Evolutionary conservation across 225 moss, liverwort and hornwort genomes (phyloP), one percentile per base, ranked within the genome.

Genomic region (Straminergon stramineum): DNA sequence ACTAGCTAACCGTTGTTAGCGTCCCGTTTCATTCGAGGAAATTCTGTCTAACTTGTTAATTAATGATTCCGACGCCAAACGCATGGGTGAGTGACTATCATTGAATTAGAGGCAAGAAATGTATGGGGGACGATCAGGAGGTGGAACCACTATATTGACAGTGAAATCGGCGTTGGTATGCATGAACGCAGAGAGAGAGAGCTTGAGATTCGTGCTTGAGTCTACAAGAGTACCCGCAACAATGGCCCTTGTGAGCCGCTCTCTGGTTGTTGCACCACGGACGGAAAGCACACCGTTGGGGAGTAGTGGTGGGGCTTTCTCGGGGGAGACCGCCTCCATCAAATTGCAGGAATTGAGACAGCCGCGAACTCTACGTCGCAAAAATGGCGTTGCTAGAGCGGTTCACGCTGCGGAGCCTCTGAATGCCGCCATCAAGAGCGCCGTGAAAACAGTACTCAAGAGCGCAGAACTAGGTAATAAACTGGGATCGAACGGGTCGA

Each of bases 341-440:
- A 91, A 76, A 26, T 53, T 73, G 41, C 85, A 32, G 89, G 55
- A 79, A 37, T 64, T 73, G 80, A 80, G 80, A 13, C 74, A 74
- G 56, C 35, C 88, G n/a, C 91, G 61, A 76, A 68, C 86, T 76
- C 67, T 60, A 1, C 75, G 45, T 52, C 65, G 76, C 89, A 83
- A 75, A 31, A 79, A 75, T 85, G 85, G 81, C 81, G 74, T 82
- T 66, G 66, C 86, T 6, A 89, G 88, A 83, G 91, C 91, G 79
- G 83, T 91, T 53, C 91, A 91, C 45, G 91, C 91, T 37, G 89
- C 89, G 24, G 89, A 91, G 77, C 91, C 91, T 83, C 22, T 88
- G 35, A 91, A 88, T 45, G 88, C 84, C 21, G 78, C 70, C 51
- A 62, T 88, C 88, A 84, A 84, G 74, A 73, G 53, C 70, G 61